phyloP scores from a whole-genome alignment of 1,284 basidiomycete genomes.

The Vanrija sp. region DNA sequence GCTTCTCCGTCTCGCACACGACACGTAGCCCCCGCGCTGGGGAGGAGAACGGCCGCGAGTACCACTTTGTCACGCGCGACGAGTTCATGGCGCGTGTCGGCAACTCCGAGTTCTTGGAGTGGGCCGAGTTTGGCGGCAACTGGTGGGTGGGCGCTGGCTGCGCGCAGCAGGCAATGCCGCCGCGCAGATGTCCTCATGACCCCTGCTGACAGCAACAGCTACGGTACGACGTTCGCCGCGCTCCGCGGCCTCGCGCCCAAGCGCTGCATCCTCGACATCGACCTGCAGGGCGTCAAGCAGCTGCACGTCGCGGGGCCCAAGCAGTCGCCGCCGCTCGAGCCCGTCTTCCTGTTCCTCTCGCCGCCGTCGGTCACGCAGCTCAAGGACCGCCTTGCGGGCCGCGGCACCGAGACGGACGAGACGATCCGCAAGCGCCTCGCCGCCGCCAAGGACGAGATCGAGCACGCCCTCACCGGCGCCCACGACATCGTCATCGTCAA shows the following conservation, averaged over 20 bases:
- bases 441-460: conserved; percentile 77
- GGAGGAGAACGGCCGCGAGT: conserved; percentile 67
- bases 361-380: conserved; percentile 74
- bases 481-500: conserved; percentile 90
- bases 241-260: conserved; percentile 57
- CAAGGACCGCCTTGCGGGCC: conserved; percentile 64
- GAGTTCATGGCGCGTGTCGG: conserved; percentile 54
- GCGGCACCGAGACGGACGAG: conserved; percentile 80
- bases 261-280: conserved; percentile 92
- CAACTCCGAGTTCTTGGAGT: conserved; percentile 58
- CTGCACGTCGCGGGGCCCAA: conserved; percentile 64
- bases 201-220: conserved; percentile 45
- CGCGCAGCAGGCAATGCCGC: no score
- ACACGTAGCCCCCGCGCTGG: conserved; percentile 81
- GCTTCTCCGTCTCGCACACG: conserved; percentile 94
- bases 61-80: conserved; percentile 56
- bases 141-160: conserved; percentile 59
- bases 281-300: conserved; percentile 90
- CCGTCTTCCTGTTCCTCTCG: conserved; percentile 89
- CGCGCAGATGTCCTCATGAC: background rate
- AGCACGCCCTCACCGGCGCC: conserved; percentile 69
- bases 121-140: conserved; percentile 81
- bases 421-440: conserved; percentile 71
- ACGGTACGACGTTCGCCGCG: conserved; percentile 82
- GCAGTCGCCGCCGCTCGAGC: conserved; percentile 62